Percentiles rank a stretch among this genome's conserved stretches.
phyloP scores from a whole-genome alignment of 441 rosid genomes.

The Brassica balearica region DNA sequence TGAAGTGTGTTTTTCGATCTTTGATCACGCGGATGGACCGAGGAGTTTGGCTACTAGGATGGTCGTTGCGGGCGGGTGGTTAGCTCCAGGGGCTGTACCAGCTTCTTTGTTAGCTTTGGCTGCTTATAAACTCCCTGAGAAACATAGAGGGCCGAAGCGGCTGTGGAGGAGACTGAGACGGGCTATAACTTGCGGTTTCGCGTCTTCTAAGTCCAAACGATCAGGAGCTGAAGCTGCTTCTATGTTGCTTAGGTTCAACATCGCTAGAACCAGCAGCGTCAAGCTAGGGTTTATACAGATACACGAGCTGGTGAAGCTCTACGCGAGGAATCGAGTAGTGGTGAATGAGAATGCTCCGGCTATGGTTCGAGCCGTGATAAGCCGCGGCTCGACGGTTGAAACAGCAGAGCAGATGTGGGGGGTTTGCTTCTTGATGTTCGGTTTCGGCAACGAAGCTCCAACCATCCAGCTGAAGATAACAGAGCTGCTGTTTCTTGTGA shows the following conservation, averaged over 20 bases:
- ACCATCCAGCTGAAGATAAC: constrained; percentile 70
- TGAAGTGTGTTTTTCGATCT: constrained; percentile 94
- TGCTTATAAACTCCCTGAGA: constrained; percentile 80
- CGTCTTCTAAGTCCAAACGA: constrained; percentile 63
- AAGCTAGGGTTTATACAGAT: constrained; percentile 67
- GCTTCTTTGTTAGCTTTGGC: constrained; percentile 74
- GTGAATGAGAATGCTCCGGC: constrained; percentile 59
- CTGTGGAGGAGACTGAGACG: constrained; percentile 62
- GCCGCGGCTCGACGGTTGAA: constrained; percentile 59
- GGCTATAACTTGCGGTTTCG: constrained; percentile 73
- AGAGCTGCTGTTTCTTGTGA: constrained; percentile 62
- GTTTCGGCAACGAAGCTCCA: constrained; percentile 71
- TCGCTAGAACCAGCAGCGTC: constrained; percentile 69
- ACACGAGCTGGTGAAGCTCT: constrained; percentile 73
- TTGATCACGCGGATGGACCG: constrained; percentile 89
- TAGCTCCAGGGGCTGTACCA: constrained; percentile 84
- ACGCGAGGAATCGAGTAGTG: constrained; percentile 60
- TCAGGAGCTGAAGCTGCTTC: constrained; percentile 86
- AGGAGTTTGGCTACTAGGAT: constrained; percentile 88
- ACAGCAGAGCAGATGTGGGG: constrained; percentile 88
- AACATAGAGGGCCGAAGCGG: constrained; percentile 53
- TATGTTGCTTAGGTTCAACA: constrained; percentile 80
- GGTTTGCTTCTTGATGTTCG: constrained; percentile 74
- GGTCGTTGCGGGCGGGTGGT: constrained; percentile 92
- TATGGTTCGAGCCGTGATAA: constrained; percentile 74